Evolutionary conservation across 140 eudicot species (phyloP).

Genomic region (Ambrosia hybrid): DNA sequence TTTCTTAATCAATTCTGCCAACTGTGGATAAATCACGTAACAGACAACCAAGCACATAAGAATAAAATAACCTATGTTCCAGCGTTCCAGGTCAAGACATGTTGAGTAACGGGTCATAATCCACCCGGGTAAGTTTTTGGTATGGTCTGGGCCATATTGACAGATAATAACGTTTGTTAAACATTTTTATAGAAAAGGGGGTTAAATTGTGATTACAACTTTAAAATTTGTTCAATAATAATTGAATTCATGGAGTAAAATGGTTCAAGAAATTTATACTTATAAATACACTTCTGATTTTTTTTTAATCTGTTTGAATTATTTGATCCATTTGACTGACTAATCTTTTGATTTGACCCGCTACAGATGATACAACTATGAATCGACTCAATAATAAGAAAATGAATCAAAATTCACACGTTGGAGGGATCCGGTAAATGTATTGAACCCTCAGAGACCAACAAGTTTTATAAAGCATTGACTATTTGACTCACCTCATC

Average conservation of each 20-base stretch:
- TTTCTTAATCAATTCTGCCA: constrained; percentile 76
- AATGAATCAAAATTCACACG: background rate
- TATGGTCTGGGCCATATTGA: background rate
- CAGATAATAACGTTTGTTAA: background rate
- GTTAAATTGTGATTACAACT: constrained; percentile 6
- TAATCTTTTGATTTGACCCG: background rate
- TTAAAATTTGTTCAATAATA: background rate
- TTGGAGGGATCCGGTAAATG: background rate
- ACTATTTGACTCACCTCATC: constrained; percentile 66
- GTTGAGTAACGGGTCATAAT: background rate
- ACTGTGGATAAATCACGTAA: constrained; percentile 43
- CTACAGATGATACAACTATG: background rate
- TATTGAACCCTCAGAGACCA: background rate
- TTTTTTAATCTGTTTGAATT: background rate
- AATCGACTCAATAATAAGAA: background rate
- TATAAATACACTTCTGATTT: background rate
- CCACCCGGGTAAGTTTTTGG: background rate
- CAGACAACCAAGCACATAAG: constrained; percentile 2
- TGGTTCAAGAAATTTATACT: background rate
- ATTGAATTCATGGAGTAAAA: background rate
- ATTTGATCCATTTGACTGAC: background rate
- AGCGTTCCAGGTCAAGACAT: background rate
- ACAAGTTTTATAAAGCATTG: constrained; percentile 16
- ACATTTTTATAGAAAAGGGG: background rate
- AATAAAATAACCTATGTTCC: background rate